Evolutionary conservation across 768 basidiomycete species (phyloP).

Genomic region (Cystofilobasidium bisporidii): DNA sequence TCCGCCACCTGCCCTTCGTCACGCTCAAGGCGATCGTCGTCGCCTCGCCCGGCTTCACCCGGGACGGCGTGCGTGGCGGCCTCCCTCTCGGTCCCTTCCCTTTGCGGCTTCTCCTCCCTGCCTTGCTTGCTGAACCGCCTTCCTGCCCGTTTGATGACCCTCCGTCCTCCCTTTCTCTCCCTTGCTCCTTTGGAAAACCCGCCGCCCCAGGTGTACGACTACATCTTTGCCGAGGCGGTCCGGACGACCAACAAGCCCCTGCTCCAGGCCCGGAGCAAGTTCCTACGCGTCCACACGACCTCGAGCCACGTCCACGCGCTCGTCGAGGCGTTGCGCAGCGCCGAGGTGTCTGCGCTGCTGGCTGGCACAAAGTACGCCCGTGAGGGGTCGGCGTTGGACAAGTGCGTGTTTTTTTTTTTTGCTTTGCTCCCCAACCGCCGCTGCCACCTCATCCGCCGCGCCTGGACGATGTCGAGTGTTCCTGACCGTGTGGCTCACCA

Average conservation of each 20-base stretch:
- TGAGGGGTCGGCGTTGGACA: slow-evolving; percentile 84
- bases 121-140: too few species aligned
- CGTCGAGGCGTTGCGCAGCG: slow-evolving; percentile 85
- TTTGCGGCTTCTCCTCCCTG: too few species aligned
- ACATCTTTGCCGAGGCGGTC: slow-evolving; percentile 66
- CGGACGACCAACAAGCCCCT: slow-evolving; percentile 71
- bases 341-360: slow-evolving; percentile 50
- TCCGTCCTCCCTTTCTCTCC: too few species aligned
- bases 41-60: slow-evolving; percentile 92
- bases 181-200: too few species aligned
- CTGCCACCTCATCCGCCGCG: too few species aligned
- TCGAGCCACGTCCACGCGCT: slow-evolving; percentile 93
- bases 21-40: slow-evolving; percentile 83
- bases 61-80: slow-evolving; percentile 56
- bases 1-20: slow-evolving; percentile 80
- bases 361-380: slow-evolving; percentile 86
- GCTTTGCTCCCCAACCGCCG: too few species aligned
- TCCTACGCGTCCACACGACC: slow-evolving; percentile 78
- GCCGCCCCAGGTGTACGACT: slow-evolving; percentile 49
- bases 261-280: slow-evolving; percentile 70
- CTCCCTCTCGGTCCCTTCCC: too few species aligned
- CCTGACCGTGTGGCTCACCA: too few species aligned
- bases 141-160: too few species aligned
- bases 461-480: too few species aligned
- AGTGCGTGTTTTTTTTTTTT: slow-evolving; percentile 48